Conservation (phyloP, 2,329 filamentous ascomycete species). For the Alternaria sp. region DNA sequence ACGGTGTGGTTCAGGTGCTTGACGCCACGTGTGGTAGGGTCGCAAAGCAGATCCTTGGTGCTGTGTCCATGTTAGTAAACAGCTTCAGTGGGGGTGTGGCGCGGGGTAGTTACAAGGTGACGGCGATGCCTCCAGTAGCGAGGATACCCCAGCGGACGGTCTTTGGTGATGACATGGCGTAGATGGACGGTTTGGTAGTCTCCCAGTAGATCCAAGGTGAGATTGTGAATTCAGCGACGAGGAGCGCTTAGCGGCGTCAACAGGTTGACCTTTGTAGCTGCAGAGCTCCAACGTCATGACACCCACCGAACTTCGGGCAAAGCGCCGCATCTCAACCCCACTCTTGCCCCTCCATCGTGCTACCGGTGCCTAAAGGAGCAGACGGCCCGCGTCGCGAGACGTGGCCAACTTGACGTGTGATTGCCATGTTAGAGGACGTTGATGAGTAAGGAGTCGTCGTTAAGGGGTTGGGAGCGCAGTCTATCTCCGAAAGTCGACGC, state of each 20-base stretch:
- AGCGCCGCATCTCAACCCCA: slow-evolving; percentile 23
- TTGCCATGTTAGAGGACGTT: background rate
- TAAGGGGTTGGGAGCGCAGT: background rate
- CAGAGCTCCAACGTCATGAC: slow-evolving; percentile 28
- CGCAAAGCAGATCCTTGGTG: slow-evolving; percentile 78
- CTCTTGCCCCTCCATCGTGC: slow-evolving; percentile 19
- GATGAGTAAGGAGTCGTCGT: background rate
- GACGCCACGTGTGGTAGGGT: slow-evolving; percentile 74
- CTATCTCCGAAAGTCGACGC: background rate
- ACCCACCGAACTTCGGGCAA: slow-evolving; percentile 11
- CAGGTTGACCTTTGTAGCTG: slow-evolving; percentile 2
- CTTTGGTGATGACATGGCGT: slow-evolving; percentile 47
- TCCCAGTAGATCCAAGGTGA: background rate
- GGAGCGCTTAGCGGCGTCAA: background rate
- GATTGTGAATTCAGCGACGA: background rate
- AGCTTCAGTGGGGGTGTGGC: slow-evolving; percentile 19
- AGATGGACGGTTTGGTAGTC: background rate
- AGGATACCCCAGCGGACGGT: slow-evolving; percentile 58
- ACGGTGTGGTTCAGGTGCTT: slow-evolving; percentile 79
- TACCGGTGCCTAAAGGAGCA: slow-evolving; percentile 16
- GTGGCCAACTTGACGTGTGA: background rate
- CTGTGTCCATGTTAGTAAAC: slow-evolving; percentile 24
- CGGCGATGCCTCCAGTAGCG: slow-evolving; percentile 59
- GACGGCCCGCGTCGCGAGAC: slow-evolving; percentile 6
- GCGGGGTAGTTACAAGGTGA: slow-evolving; percentile 52